Base-by-base conservation (phyloP, 2,329 filamentous ascomycete genomes). In the Hypomyces perniciosus region DNA sequence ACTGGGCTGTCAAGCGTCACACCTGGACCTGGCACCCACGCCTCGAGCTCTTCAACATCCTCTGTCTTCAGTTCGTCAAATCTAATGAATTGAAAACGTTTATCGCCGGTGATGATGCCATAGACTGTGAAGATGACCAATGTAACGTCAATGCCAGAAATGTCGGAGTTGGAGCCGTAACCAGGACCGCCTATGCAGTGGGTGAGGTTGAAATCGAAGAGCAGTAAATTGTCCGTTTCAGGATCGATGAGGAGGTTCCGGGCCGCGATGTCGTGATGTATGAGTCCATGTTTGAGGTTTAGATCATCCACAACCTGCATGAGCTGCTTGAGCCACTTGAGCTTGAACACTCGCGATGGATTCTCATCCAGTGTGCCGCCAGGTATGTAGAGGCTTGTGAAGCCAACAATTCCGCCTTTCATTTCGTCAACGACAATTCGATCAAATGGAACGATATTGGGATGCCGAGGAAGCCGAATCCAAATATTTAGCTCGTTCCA, bases 241-340 rank as follows among this genome's bases (percentile, higher is more conserved):
- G 57, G 51, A 46, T 72, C 57, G 45, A 72, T 51, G 1, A 72
- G 42, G 5, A 72, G 58, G 50, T 73, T 73, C 31, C 66, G 62
- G 3, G 65, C 54, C 4, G 64, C 61, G 45, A 73, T 60, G 49
- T 72, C 70, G 52, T 70, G 63, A 55, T 73, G 70, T 38, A 60
- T 55, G 35, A 73, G 63, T 29, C 70, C 68, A 34, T 65, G 54
- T 34, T 61, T 49, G 8, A 72, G 56, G 47, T 73, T 72, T 28
- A 73, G 56, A 34, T 65, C 61, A 48, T 73, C 69, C 6, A 72
- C 59, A 5, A 67, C 61, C 2, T 59, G 10, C 5, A 59, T 64
- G 6, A 72, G 62, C 50, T 72, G 68, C 59, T 65, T 68, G 53
- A 71, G 71, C n/a, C n/a, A n/a, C n/a, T n/a, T n/a, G n/a, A n/a